Evolutionary conservation across 2,329 filamentous ascomycete species (phyloP).

Genomic region (Nemania sp.): DNA sequence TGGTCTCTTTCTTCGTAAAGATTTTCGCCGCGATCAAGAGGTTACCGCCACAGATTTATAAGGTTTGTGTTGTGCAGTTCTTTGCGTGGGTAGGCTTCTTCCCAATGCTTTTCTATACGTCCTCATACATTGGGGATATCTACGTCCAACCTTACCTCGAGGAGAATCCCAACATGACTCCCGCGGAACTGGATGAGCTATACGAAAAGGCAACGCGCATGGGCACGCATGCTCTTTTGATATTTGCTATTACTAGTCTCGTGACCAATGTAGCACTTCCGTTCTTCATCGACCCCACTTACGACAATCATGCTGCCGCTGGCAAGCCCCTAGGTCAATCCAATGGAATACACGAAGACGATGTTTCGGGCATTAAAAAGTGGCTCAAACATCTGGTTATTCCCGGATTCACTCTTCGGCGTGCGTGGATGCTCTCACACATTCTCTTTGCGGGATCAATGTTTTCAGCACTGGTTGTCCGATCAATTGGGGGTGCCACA

Average conservation of each 20-base stretch:
- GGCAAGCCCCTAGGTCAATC: slow-evolving; percentile 39
- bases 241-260: slow-evolving; percentile 87
- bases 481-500: slow-evolving; percentile 71
- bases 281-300: slow-evolving; percentile 83
- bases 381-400: slow-evolving; percentile 71
- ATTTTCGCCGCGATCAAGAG: slow-evolving; percentile 77
- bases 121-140: slow-evolving; percentile 90
- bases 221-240: slow-evolving; percentile 84
- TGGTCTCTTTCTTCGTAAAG: slow-evolving; percentile 78
- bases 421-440: slow-evolving; percentile 84
- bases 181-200: slow-evolving; percentile 73
- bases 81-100: slow-evolving; percentile 96
- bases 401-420: slow-evolving; percentile 81
- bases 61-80: slow-evolving; percentile 81
- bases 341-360: slow-evolving; percentile 36
- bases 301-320: slow-evolving; percentile 54
- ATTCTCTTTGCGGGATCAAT: slow-evolving; percentile 82
- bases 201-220: slow-evolving; percentile 86
- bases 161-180: slow-evolving; percentile 76
- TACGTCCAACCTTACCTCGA: slow-evolving; percentile 84
- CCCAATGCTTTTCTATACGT: slow-evolving; percentile 92
- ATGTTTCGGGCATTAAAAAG: slow-evolving; percentile 44
- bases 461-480: slow-evolving; percentile 81
- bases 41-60: slow-evolving; percentile 79
- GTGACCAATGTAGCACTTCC: slow-evolving; percentile 81